Conservation (phyloP, 768 basidiomycete genomes). For the Cyclocybe cylindracea region DNA sequence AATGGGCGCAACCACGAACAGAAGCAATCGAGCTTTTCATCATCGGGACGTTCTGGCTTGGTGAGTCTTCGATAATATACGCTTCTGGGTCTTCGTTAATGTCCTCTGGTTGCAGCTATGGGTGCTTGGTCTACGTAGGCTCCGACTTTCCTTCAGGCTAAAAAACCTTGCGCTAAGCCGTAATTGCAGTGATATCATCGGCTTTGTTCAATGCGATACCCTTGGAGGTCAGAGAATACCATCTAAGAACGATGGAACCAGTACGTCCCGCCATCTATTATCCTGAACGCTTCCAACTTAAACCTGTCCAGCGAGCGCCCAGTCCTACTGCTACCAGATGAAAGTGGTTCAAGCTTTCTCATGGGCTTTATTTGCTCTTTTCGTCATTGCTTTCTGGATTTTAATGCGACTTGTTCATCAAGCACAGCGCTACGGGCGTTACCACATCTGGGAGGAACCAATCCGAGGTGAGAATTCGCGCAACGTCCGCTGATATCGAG, state of each 20-base stretch:
- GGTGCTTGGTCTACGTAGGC: conserved; percentile 74
- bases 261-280: conserved; percentile 35
- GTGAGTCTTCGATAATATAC: conserved; percentile 37
- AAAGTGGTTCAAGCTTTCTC: conserved; percentile 79
- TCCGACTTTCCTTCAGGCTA: not conserved
- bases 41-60: conserved; percentile 67
- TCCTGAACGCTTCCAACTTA: conserved; percentile 4
- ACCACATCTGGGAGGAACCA: conserved; percentile 58
- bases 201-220: conserved; percentile 58
- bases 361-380: conserved; percentile 64
- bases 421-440: conserved; percentile 55
- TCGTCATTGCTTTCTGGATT: conserved; percentile 50
- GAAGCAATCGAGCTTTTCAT: conserved; percentile 59
- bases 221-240: conserved; percentile 41
- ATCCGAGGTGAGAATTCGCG: conserved; percentile 40
- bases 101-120: conserved; percentile 49
- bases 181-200: conserved; percentile 64
- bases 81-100: conserved; percentile 6
- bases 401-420: conserved; percentile 56
- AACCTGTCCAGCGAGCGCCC: conserved; percentile 47
- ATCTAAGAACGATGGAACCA: conserved; percentile 55
- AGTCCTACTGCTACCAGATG: conserved; percentile 75
- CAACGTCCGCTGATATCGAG: not conserved
- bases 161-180: not conserved
- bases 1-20: conserved; percentile 68